These are phyloP conservation scores for Trichoderma asperellum DNA, from an alignment of 2,329 filamentous ascomycete species.

Conservation along the genomic window DNA sequence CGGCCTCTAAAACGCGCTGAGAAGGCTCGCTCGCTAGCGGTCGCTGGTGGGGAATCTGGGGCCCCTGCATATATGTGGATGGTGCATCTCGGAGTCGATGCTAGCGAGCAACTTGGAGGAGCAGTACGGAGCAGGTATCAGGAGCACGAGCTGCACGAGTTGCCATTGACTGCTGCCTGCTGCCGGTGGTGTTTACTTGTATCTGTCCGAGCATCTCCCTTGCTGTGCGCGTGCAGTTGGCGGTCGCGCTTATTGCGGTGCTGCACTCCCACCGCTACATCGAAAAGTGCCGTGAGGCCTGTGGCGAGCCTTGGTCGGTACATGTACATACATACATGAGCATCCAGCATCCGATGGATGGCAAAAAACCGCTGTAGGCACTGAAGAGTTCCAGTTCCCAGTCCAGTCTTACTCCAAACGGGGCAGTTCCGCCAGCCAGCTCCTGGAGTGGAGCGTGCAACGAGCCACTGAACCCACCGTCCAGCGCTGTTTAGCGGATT, in stretches of 20 bases:
- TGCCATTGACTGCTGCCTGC: neutral
- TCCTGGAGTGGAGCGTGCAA: neutral
- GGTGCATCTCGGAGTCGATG: neutral
- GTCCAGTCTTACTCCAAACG: neutral
- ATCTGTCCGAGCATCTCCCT: neutral
- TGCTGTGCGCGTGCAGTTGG: neutral
- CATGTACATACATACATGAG: too few species aligned
- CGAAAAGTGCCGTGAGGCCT: neutral
- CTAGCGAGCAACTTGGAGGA: neutral
- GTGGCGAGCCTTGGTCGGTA: neutral
- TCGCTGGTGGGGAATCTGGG: constrained; percentile 6
- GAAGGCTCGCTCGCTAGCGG: neutral
- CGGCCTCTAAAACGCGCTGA: neutral
- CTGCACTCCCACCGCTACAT: neutral
- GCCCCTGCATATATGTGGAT: constrained; percentile 13
- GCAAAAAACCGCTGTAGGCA: neutral
- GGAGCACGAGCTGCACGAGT: neutral
- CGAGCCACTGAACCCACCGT: neutral
- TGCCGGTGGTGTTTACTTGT: neutral
- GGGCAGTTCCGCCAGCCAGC: constrained; percentile 8
- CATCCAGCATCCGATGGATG: neutral
- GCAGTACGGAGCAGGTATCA: neutral
- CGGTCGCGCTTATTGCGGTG: neutral
- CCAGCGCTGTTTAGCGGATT: constrained; percentile 1
- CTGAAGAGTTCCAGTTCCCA: neutral